Base-by-base conservation (phyloP, 805 yeast genomes). In the Starmerella lactis-condensi region DNA sequence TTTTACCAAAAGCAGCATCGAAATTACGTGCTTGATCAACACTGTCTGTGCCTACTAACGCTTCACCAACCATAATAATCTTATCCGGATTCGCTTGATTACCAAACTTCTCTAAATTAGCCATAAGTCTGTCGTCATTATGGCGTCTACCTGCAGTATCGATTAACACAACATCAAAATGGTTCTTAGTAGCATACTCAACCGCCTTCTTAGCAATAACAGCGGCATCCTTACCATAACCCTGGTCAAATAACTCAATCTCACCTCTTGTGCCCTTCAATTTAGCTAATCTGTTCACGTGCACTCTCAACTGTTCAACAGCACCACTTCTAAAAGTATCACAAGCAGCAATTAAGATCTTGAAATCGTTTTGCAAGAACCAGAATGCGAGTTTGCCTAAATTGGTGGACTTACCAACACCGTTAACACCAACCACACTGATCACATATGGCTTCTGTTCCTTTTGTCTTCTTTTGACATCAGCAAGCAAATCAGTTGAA, bases 61-160 rank as follows among this genome's bases (percentile, higher is more conserved):
- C 98, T 54, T 85, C 98, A 25, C 95, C 96, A 13, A 85, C 98
- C 96, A 89, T 89, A 48, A 85, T 83, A 46, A 85, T 85, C 52
- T 79, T 85, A 55, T 85, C 89, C 1, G 96, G 98, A 30, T 79
- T 66, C 2, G 96, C 96, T 30, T 91, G 83, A 46, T 77, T 81
- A 12, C 95, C 96, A 53, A 85, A 85, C 34, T 85, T 79, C 43
- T 82, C 91, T 41, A 85, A 58, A 6, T 95, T 93, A 0, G 94
- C 85, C 98, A 85, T 85, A 39, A 85, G 62, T 35, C 85, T 72
- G 12, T 89, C 75, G 52, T 89, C 95, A 43, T 85, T 81, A 50
- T 89, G 98, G 34, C 96, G 72, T 58, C 98, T 69, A 26, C 98
- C 98, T 0, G 98, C 98, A 4, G 98, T 85, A 54, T 85, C 98